Conservation (phyloP, 768 basidiomycete genomes). For the Floccularia luteovirens region DNA sequence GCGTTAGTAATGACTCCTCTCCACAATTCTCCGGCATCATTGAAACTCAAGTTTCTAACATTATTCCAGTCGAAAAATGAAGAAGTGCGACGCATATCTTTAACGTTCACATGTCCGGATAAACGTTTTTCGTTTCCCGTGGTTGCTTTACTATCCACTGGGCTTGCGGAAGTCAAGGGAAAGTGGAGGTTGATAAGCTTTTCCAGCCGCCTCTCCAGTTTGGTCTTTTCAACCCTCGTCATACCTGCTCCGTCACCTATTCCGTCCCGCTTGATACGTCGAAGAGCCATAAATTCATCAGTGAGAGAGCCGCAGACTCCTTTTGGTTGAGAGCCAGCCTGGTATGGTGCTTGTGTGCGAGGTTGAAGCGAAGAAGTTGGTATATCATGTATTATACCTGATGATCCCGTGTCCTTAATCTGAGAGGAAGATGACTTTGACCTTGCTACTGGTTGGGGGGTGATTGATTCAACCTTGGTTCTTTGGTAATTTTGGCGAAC, state of each 20-base stretch:
- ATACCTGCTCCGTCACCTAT: constrained; percentile 22
- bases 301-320: constrained; percentile 77
- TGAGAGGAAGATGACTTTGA: too few relatives aligned
- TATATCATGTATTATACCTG: too few relatives aligned
- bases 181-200: constrained; percentile 79
- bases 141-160: constrained; percentile 8
- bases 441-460: too few relatives aligned
- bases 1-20: constrained; percentile 41
- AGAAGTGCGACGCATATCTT: constrained; percentile 41
- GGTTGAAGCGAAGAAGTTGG: constrained; percentile 7
- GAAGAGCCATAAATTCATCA: constrained; percentile 64
- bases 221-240: constrained; percentile 70
- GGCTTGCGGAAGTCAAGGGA: too few relatives aligned
- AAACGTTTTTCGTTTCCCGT: constrained; percentile 8
- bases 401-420: too few relatives aligned
- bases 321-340: constrained; percentile 89
- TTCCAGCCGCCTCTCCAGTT: constrained; percentile 81
- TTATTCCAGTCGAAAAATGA: constrained; percentile 72
- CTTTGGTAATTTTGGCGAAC: too few relatives aligned
- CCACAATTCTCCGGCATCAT: constrained; percentile 63
- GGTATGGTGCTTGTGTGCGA: constrained; percentile 55
- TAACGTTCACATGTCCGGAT: constrained; percentile 9
- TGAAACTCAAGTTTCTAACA: constrained; percentile 43
- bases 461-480: too few relatives aligned
- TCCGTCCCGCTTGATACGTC: constrained; percentile 29